Base-by-base conservation (phyloP, 129 eudicot genomes). In the Chrysanthemum seticuspe region DNA sequence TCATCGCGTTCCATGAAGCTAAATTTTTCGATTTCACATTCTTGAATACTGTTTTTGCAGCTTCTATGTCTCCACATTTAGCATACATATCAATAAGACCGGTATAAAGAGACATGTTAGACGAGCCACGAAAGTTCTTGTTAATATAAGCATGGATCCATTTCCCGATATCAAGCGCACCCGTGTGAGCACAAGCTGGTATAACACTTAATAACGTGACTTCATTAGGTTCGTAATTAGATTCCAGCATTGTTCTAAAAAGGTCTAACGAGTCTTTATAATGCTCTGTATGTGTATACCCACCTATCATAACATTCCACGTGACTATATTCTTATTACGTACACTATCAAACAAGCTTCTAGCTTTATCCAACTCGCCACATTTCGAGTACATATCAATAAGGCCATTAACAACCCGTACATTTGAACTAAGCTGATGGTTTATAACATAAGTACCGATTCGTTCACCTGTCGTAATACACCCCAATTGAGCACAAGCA, bases 281-380 rank as follows among this genome's bases (percentile, higher is more conserved):
- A 71, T 65, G 80, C 14, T 95, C 89, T 73, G 79, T 91, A 73
- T 87, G 94, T 78, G 83, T 79, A 51, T 92, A 87, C n/a, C 96
- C 97, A 36, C 84, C 83, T 34, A 92, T 87, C 91, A 91, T 86
- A 25, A 95, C 88, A 67, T 89, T 92, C 89, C 91, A 92, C 2
- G 89, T 83, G 76, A 78, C 78, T 8, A 85, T 71, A 66, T 87
- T 95, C 72, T 78, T 92, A 14, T 76, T 80, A 13, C 19, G 8
- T 40, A 85, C 21, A 4, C 10, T 5, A 23, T 89, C 91, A 68
- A 89, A 92, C 14, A 89, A 84, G 58, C 57, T 69, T 40, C 80
- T 76, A n/a, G 97, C 96, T 47, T 86, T 63, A 6, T 72, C 83
- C 52, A 89, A 78, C 31, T 89, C 85, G 25, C 70, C 71, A 72